These are phyloP conservation scores for Balamuthia mandrillaris DNA, from an alignment of 208 protist species.

Conservation along the genomic window DNA sequence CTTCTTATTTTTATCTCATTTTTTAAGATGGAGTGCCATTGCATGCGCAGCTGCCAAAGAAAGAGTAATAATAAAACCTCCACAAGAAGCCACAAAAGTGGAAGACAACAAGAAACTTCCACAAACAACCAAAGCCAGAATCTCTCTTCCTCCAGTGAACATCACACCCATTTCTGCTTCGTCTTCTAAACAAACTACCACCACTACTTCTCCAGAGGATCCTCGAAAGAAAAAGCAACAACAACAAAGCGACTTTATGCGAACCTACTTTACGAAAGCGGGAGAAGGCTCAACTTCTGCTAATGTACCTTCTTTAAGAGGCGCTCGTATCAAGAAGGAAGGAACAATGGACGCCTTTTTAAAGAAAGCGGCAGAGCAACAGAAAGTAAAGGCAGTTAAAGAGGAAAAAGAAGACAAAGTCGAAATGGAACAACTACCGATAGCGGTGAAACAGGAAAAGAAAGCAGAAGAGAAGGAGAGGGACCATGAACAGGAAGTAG, in stretches of 20 bases:
- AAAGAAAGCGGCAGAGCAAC: neutral
- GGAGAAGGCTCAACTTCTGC: constrained; percentile 12
- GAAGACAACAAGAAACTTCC: neutral
- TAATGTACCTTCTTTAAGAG: neutral
- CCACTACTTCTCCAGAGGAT: neutral
- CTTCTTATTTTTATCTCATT: neutral
- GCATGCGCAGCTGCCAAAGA: neutral
- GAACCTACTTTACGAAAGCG: neutral
- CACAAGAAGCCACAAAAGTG: neutral
- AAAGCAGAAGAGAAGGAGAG: neutral
- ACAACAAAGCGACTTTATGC: neutral
- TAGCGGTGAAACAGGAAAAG: neutral
- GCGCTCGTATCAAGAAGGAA: neutral
- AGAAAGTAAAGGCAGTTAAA: no score
- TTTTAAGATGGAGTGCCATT: neutral
- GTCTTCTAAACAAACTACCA: neutral
- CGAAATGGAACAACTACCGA: neutral
- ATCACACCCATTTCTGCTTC: neutral
- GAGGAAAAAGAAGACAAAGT: no score
- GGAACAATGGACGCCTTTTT: neutral
- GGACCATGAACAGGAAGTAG: neutral
- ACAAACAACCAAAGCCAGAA: neutral
- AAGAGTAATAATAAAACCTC: neutral
- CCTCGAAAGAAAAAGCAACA: neutral
- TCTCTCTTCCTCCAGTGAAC: neutral